Base-by-base conservation (phyloP, 306 rosid genomes). In the Trifolium pratense region DNA sequence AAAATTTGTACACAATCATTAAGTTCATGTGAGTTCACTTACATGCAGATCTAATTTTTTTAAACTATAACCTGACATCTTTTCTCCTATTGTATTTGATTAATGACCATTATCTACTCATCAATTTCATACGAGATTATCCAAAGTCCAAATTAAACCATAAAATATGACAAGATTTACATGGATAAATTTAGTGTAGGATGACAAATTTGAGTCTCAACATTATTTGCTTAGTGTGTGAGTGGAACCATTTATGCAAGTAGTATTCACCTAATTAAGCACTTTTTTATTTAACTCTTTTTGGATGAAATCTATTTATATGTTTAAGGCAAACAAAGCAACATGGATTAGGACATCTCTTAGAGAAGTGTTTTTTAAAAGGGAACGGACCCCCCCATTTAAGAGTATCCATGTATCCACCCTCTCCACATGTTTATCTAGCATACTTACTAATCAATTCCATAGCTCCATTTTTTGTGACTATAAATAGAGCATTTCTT, bases 11-110 rank as follows among this genome's bases (percentile, higher is more conserved):
- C 37, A 46, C 72, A 85, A 79, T 84, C 83, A 78, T 78, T 75
- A 70, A 66, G 4, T 25, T 75, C 79, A 84, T 58, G 79, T 81
- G 88, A 20, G 66, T 71, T 78, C 70, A 70, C 79, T 37, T 60
- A 70, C 74, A 48, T 69, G 46, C 37, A 59, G 61, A 77, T 70
- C 32, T 61, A 61, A 49, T 71, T 71, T 63, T 63, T 18, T 32
- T 71, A 37, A 70, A 42, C 39, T 36, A 49, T 59, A 63, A 70
- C 52, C 45, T 43, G 36, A 57, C 78, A 45, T 43, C 78, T 23
- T 64, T 13, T 29, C 39, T 73, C 0, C 18, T 66, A 55, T 58
- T 59, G 32, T 56, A 56, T 52, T 61, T 52, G 42, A 79, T 57
- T 36, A 66, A 56, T 56, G 74, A 66, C 21, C 74, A 73, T 43